These are phyloP conservation scores for Neospora caninum DNA, from an alignment of 169 alveolate species.

Conservation along the genomic window DNA sequence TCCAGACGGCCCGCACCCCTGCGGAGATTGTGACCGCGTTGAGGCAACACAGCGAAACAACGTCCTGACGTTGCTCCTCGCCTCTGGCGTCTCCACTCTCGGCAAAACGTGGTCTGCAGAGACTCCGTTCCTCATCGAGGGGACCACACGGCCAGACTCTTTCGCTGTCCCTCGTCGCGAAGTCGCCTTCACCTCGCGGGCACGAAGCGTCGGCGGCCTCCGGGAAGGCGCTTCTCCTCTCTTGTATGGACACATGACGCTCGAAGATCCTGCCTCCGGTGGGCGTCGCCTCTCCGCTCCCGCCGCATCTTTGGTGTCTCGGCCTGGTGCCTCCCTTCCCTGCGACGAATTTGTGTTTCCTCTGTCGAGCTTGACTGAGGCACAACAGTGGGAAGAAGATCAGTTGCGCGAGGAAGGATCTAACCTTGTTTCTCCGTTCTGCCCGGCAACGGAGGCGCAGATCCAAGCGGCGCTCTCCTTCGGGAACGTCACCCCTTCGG, in stretches of 20 bases:
- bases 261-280: too few relatives aligned
- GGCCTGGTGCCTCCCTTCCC: background rate
- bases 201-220: too few relatives aligned
- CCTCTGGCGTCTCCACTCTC: background rate
- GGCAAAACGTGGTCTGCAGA: too few relatives aligned
- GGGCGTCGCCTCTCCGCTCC: background rate
- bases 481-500: background rate
- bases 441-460: background rate
- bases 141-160: too few relatives aligned
- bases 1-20: background rate
- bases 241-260: background rate
- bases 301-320: background rate
- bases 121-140: too few relatives aligned
- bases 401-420: background rate
- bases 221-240: background rate
- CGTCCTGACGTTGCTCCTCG: background rate
- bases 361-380: background rate
- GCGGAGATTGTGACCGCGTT: background rate
- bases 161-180: too few relatives aligned
- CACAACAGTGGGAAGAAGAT: constrained; percentile 24
- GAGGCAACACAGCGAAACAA: background rate
- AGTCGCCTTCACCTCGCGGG: too few relatives aligned
- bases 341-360: background rate
- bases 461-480: background rate
- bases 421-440: background rate